Evolutionary conservation across 2,329 filamentous ascomycete species (phyloP), one percentile per base, ranked within the genome.

Genomic region (Hirsutella rhossiliensis): DNA sequence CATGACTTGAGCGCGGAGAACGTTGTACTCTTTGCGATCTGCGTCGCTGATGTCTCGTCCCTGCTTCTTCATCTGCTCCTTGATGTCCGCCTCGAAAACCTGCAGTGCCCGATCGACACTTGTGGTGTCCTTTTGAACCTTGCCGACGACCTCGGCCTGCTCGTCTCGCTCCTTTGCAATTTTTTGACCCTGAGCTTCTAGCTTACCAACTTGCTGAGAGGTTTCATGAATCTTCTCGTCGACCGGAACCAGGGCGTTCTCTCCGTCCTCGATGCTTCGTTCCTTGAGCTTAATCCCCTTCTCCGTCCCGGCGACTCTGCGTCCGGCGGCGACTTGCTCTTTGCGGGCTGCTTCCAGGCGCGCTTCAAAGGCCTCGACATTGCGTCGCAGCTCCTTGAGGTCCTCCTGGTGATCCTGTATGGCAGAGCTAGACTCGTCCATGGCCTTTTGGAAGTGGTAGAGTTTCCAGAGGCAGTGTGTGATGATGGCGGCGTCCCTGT

Each of bases 391-490:
- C 62, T 97, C 90, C 61, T 94, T 94, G 18, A 98, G 72, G 54
- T 97, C 89, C 57, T 95, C 87, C 56, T 97, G 89, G 55, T 96
- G 88, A 54, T 86, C 87, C 55, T 90, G 83, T 46, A 98, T 98
- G 55, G 92, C 82, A 38, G 80, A 80, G 52, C 84, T 89, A 20
- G 92, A 95, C 54, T 90, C 84, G 54, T 96, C 87, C 70, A 98
- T 96, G 28, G 88, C 78, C 46, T 82, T 84, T 62, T 98, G 90
- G 60, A 94, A 94, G 58, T 95, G 88, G 61, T 87, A 97, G 2
- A 98, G 73, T 65, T 96, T 97, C 90, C 90, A 98, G 13, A 98
- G 69, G 30, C 94, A 89, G 52, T 97, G 90, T 1, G 84, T 89
- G 44, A 97, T 86, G 45, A 96, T 84, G 8, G 90, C 92, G 43